Evolutionary conservation across 2,329 filamentous ascomycete species (phyloP).

Genomic region (Calonectria leucothoes): DNA sequence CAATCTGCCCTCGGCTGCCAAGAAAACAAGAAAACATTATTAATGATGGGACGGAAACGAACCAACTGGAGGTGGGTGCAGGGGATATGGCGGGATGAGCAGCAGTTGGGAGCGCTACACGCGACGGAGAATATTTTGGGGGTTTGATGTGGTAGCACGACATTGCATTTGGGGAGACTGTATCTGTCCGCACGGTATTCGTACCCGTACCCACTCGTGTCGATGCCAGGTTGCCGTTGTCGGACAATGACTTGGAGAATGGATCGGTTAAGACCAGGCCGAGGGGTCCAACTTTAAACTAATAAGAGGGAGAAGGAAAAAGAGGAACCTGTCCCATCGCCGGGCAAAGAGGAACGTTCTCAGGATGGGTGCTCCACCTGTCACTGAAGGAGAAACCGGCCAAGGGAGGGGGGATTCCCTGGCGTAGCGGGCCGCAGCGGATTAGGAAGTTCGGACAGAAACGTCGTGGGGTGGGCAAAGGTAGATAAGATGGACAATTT

Average conservation of each 20-base stretch:
- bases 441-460: conserved; percentile 4
- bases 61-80: background rate
- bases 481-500: background rate
- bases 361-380: background rate
- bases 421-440: conserved; percentile 1
- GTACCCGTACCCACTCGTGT: background rate
- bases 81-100: background rate
- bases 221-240: background rate
- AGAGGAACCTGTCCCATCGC: background rate
- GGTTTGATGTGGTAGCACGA: background rate
- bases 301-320: background rate
- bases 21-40: background rate
- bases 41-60: background rate
- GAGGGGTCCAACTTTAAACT: conserved; percentile 3
- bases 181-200: background rate
- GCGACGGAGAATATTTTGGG: background rate
- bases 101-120: background rate
- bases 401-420: background rate
- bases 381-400: background rate
- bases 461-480: background rate
- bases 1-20: background rate
- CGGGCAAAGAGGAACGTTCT: background rate
- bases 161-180: background rate
- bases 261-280: background rate
- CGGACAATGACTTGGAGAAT: background rate